Evolutionary conservation across 257 asterid genomes (phyloP), one percentile per base, ranked within the genome.

Genomic region (Rehmannia glutinosa): DNA sequence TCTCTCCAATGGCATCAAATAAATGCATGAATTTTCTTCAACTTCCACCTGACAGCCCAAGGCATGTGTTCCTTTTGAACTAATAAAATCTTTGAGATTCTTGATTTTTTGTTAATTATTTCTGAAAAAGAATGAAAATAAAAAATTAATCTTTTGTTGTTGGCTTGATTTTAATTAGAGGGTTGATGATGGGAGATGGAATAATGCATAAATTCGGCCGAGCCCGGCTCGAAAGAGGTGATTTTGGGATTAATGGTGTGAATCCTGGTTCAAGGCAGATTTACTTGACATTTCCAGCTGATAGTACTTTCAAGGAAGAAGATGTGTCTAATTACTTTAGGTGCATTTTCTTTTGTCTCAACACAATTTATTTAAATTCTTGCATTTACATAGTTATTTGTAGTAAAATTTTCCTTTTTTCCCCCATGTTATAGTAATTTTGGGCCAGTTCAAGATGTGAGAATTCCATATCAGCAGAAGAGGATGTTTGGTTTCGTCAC

Each of bases 401-500:
- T 38, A 32, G 33, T 64, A 49, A 9, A 55, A 45, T 32, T 61
- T 7, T 24, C 12, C 7, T n/a, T 23, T 13, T 61, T 51, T 8
- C 0, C 8, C 8, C 4, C 15, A 4, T 51, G 17, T 51, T 45
- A 39, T n/a, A 86, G 94, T 57, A 84, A 68, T 63, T 86, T 75
- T 24, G 94, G 94, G 66, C 94, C 94, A 1, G 90, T 84, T 60
- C 88, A 86, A 78, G 90, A 86, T 76, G 90, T 86, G 62, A 80
- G 94, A 65, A 86, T 86, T 17, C 94, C 94, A 1, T 86, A 86
- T 61, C 94, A 86, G 80, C 94, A 82, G 79, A 84, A 86, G 80
- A 61, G 94, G 70, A 86, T 86, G 94, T 86, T 86, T 46, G 94
- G 94, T 0, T 86, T 86, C 32, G 94, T 86, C 3, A 86, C 94